Conservation (phyloP, 2,329 filamentous ascomycete species). For the Colletotrichum paranaense region DNA sequence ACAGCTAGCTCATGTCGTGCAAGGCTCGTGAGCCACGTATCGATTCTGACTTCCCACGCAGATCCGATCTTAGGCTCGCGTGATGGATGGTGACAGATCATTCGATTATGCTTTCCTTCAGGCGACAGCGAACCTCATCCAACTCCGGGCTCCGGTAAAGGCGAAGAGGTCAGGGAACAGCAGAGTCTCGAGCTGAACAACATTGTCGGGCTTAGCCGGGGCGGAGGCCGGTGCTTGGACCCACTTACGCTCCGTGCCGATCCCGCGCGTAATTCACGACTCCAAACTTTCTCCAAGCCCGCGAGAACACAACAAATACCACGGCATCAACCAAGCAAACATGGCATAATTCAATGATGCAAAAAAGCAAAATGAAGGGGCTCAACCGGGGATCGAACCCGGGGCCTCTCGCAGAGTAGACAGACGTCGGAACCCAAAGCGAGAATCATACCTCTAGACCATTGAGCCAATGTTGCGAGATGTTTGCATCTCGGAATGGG, state of each 20-base stretch:
- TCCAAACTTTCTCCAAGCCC: neutral
- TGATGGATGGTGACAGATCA: neutral
- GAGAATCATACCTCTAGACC: slow-evolving; percentile 50
- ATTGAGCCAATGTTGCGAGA: slow-evolving; percentile 37
- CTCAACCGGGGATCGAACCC: slow-evolving; percentile 47
- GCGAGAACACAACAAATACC: neutral
- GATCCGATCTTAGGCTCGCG: neutral
- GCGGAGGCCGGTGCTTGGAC: neutral
- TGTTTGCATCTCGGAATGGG: neutral
- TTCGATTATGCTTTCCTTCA: neutral
- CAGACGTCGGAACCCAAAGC: slow-evolving; percentile 41
- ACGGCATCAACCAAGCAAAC: neutral
- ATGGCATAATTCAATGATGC: neutral
- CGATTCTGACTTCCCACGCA: neutral
- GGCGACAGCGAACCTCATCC: neutral
- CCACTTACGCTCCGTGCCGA: neutral
- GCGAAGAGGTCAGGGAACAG: neutral
- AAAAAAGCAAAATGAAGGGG: slow-evolving; percentile 33
- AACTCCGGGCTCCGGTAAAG: neutral
- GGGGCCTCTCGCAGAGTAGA: slow-evolving; percentile 46
- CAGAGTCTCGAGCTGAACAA: neutral
- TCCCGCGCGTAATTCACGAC: neutral
- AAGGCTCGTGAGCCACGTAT: neutral
- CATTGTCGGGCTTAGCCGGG: neutral
- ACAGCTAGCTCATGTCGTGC: neutral